A percentile compares a stretch with the other conserved stretches of the same genome.
These are phyloP conservation scores for Nakazawaea ambrosiae DNA, from an alignment of 805 yeast species.

Conservation along the genomic window DNA sequence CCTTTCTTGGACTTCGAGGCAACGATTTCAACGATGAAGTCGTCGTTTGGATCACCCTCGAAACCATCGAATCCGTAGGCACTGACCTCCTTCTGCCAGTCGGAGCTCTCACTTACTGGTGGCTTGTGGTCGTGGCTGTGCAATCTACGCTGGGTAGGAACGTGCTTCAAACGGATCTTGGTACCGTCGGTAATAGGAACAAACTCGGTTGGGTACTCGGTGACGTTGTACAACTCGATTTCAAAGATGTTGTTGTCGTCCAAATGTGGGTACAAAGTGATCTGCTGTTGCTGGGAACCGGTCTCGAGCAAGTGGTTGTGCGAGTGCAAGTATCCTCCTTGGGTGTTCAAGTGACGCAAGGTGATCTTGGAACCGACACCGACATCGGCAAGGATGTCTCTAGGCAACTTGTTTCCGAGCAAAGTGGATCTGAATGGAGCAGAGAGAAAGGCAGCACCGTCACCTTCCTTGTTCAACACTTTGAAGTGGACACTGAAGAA, in stretches of 20 bases:
- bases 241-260: constrained; percentile 71
- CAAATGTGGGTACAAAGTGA: constrained; percentile 72
- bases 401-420: constrained; percentile 54
- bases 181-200: constrained; percentile 61
- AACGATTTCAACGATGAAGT: constrained; percentile 70
- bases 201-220: constrained; percentile 50
- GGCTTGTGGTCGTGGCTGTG: constrained; percentile 83
- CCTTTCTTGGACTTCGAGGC: constrained; percentile 41
- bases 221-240: constrained; percentile 58
- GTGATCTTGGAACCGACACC: constrained; percentile 67
- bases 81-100: constrained; percentile 81
- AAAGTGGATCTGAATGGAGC: constrained; percentile 65
- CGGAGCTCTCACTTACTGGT: constrained; percentile 60
- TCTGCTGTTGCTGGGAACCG: constrained; percentile 81
- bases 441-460: constrained; percentile 65
- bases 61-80: constrained; percentile 74
- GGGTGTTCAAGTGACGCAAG: constrained; percentile 60
- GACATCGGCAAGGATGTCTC: constrained; percentile 52
- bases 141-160: constrained; percentile 52
- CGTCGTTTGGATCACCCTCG: constrained; percentile 80
- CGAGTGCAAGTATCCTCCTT: constrained; percentile 81
- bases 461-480: constrained; percentile 53
- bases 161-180: constrained; percentile 62
- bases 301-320: constrained; percentile 64
- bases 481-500: constrained; percentile 62